Evolutionary conservation across 2,329 filamentous ascomycete species (phyloP).

Genomic region (Gnomoniopsis smithogilvyi): DNA sequence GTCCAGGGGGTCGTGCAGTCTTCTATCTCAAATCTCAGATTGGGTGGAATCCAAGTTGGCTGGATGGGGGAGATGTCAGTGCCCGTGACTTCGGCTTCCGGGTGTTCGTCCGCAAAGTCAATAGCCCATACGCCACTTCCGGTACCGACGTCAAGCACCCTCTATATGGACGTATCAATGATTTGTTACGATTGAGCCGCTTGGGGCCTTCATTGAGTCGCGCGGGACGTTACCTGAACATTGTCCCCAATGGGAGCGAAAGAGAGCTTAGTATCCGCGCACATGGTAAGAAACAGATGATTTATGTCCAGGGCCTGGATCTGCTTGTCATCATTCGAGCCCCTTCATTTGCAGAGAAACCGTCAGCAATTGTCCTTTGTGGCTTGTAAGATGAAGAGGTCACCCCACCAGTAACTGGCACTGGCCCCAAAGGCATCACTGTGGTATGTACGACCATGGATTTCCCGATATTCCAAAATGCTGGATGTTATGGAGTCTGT

Average conservation of each 20-base stretch:
- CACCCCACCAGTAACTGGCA: slow-evolving; percentile 16
- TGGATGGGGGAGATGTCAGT: slow-evolving; percentile 59
- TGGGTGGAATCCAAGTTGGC: slow-evolving; percentile 53
- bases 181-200: background rate
- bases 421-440: slow-evolving; percentile 13
- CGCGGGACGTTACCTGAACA: slow-evolving; percentile 5
- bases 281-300: slow-evolving; percentile 25
- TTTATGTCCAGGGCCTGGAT: slow-evolving; percentile 30
- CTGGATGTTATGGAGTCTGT: slow-evolving; percentile 15
- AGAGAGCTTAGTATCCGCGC: slow-evolving; percentile 23
- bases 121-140: slow-evolving; percentile 52
- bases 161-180: slow-evolving; percentile 14
- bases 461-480: slow-evolving; percentile 17
- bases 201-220: too few species aligned
- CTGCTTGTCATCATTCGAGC: slow-evolving; percentile 29
- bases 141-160: slow-evolving; percentile 50
- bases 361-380: background rate
- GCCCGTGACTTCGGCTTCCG: slow-evolving; percentile 43
- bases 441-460: slow-evolving; percentile 18
- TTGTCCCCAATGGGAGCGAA: slow-evolving; percentile 23
- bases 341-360: slow-evolving; percentile 8
- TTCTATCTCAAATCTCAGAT: slow-evolving; percentile 55
- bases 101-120: slow-evolving; percentile 43
- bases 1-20: slow-evolving; percentile 53
- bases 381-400: slow-evolving; percentile 24